Percentiles rank a stretch among this genome's conserved stretches.
Evolutionary conservation across 331 rosid genomes (phyloP).

Genomic region (Rhamnella rubrinervis): DNA sequence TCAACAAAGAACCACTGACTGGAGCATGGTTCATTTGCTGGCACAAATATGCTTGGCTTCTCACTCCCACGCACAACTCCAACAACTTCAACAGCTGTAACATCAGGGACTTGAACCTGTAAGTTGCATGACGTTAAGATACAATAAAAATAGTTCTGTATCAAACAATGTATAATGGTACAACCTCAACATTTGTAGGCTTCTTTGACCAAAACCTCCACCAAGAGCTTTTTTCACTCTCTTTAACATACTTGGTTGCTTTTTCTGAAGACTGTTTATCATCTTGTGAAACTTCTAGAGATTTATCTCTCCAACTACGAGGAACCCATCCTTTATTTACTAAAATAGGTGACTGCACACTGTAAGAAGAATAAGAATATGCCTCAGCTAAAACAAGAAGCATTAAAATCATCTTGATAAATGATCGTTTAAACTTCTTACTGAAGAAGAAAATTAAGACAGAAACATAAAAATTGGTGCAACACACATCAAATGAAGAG

Average conservation of each 20-base stretch:
- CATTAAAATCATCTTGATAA: neutral
- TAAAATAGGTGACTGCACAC: slow-evolving; percentile 62
- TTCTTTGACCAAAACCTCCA: slow-evolving; percentile 80
- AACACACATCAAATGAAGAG: neutral
- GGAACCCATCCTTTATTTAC: slow-evolving; percentile 99
- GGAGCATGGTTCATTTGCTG: slow-evolving; percentile 83
- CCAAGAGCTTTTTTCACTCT: slow-evolving; percentile 60
- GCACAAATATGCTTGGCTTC: slow-evolving; percentile 94
- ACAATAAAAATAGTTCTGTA: slow-evolving; percentile 4
- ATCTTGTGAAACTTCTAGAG: slow-evolving; percentile 38
- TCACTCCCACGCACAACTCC: slow-evolving; percentile 92
- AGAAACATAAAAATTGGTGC: neutral
- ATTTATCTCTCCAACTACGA: slow-evolving; percentile 79
- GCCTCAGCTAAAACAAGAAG: slow-evolving; percentile 21
- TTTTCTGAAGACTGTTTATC: slow-evolving; percentile 33
- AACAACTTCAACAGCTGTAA: slow-evolving; percentile 53
- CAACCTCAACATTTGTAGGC: slow-evolving; percentile 53
- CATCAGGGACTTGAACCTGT: slow-evolving; percentile 55
- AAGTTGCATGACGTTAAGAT: slow-evolving; percentile 27
- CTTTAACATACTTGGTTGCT: slow-evolving; percentile 35
- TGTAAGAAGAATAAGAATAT: slow-evolving; percentile 35
- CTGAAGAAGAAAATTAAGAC: neutral
- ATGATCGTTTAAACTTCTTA: neutral
- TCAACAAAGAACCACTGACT: slow-evolving; percentile 91
- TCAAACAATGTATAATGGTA: slow-evolving; percentile 13